Conservation (phyloP, 192 early-diverging fungal genomes). For the Chytriomyces sp. region DNA sequence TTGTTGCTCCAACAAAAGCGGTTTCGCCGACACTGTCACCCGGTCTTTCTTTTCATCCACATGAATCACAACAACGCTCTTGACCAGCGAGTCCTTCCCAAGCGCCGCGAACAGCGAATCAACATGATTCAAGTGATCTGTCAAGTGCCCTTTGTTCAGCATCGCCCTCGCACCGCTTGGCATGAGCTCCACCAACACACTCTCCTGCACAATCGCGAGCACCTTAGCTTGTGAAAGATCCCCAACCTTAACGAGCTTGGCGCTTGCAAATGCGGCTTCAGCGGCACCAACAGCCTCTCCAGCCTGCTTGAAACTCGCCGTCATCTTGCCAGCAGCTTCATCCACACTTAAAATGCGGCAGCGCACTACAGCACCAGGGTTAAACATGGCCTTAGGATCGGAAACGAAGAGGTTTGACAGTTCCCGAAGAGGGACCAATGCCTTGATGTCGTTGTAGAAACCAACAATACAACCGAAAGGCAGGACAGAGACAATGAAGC, state of each 20-base stretch:
- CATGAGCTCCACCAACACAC: constrained; percentile 59
- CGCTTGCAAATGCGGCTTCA: constrained; percentile 37
- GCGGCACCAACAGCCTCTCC: constrained; percentile 32
- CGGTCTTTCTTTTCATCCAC: constrained; percentile 34
- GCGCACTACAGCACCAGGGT: constrained; percentile 70
- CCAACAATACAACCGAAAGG: constrained; percentile 69
- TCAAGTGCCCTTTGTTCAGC: constrained; percentile 61
- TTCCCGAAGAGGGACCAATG: constrained; percentile 72
- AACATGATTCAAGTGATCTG: constrained; percentile 60
- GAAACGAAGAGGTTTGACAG: constrained; percentile 42
- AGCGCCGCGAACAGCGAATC: constrained; percentile 63
- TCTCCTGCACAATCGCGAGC: constrained; percentile 49
- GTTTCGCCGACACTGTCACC: constrained; percentile 68
- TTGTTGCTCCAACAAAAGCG: constrained; percentile 38
- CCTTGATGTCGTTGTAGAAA: constrained; percentile 78
- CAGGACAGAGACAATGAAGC: constrained; percentile 64
- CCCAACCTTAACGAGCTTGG: constrained; percentile 42
- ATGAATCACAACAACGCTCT: background rate
- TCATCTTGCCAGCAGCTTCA: constrained; percentile 57
- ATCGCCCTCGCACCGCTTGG: constrained; percentile 57
- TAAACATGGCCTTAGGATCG: constrained; percentile 70
- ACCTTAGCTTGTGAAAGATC: constrained; percentile 60
- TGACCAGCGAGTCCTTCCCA: constrained; percentile 38
- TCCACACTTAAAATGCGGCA: constrained; percentile 72
- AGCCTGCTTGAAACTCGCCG: constrained; percentile 68